A percentile compares a stretch with the other conserved stretches of the same genome.
These are phyloP conservation scores for Coemansia sp. DNA, from an alignment of 192 early-diverging fungal genomes.

Conservation along the genomic window DNA sequence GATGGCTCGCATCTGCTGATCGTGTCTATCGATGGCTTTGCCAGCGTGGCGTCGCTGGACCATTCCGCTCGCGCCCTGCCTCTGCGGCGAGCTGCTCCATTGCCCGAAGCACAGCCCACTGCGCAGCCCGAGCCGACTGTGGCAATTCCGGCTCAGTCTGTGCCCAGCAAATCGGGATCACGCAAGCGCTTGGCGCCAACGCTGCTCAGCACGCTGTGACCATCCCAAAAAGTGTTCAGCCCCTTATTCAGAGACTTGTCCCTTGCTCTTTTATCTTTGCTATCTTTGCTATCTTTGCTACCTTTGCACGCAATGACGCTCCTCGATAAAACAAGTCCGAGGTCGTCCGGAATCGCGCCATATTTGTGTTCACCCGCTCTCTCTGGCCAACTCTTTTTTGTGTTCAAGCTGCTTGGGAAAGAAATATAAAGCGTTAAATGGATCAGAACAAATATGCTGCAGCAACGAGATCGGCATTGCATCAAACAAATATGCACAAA, in stretches of 20 bases:
- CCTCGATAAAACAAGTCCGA: too few relatives aligned
- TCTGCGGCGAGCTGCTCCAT: conserved; percentile 2
- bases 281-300: neutral
- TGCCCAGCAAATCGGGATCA: conserved; percentile 9
- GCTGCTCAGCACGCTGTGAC: conserved; percentile 32
- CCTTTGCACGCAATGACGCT: neutral
- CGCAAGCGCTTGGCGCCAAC: conserved; percentile 48
- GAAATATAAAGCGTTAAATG: too few relatives aligned
- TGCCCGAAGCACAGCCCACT: neutral
- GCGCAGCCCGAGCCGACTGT: neutral
- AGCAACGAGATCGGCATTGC: neutral
- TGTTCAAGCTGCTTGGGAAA: neutral
- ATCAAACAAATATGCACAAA: neutral
- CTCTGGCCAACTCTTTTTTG: neutral
- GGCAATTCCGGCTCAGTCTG: conserved; percentile 1
- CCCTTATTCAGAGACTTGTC: too few relatives aligned
- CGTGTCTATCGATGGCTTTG: conserved; percentile 85
- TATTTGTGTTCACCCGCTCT: too few relatives aligned
- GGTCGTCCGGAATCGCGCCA: too few relatives aligned
- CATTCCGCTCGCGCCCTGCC: conserved; percentile 37
- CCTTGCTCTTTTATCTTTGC: too few relatives aligned
- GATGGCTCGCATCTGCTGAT: conserved; percentile 77
- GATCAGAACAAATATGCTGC: neutral
- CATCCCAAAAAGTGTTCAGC: too few relatives aligned
- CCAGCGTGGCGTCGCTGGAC: conserved; percentile 72